These are phyloP conservation scores for Petrea volubilis DNA, from an alignment of 257 asterid species.

Conservation along the genomic window DNA sequence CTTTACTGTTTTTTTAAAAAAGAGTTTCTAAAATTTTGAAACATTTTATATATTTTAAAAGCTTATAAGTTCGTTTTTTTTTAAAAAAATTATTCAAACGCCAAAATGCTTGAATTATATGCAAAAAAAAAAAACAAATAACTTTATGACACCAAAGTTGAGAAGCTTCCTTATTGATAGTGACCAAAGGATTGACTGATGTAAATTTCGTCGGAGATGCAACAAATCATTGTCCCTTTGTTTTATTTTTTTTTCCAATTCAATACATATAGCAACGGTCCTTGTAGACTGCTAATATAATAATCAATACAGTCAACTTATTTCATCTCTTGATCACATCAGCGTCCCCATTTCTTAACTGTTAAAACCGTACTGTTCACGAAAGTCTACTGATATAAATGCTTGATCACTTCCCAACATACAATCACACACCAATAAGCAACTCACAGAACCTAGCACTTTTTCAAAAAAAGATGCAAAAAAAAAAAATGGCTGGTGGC, in stretches of 20 bases:
- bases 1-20: too few species aligned
- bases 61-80: too few species aligned
- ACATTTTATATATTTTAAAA: too few species aligned
- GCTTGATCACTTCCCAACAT: not conserved
- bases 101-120: too few species aligned
- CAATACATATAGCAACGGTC: slow-evolving; percentile 19
- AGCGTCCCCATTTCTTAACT: not conserved
- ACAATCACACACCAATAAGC: not conserved
- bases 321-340: not conserved
- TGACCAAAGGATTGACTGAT: not conserved
- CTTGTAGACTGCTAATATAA: slow-evolving; percentile 32
- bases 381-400: slow-evolving; percentile 8
- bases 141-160: too few species aligned
- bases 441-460: too few species aligned
- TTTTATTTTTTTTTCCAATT: slow-evolving; percentile 28
- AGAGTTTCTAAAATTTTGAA: too few species aligned
- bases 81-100: too few species aligned
- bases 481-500: slow-evolving; percentile 2
- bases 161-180: too few species aligned
- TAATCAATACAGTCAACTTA: slow-evolving; percentile 37
- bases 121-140: too few species aligned
- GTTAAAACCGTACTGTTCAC: slow-evolving; percentile 7
- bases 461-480: too few species aligned
- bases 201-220: slow-evolving; percentile 25
- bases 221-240: not conserved